phyloP scores from a whole-genome alignment of 2,329 filamentous ascomycete species.

The Coniella lustricola region DNA sequence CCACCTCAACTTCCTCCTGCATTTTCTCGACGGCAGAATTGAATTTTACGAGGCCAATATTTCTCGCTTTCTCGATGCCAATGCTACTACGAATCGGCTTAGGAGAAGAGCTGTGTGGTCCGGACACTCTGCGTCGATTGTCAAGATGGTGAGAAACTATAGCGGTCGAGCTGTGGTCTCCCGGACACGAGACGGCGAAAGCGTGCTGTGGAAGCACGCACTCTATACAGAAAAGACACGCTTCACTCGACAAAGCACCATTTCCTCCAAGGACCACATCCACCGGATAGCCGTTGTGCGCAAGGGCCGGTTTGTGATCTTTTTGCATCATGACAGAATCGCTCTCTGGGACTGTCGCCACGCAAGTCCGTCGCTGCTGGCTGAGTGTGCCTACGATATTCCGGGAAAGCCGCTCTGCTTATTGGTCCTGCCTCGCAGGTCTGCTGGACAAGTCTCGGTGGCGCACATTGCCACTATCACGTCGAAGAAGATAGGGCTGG shows the following conservation, averaged over 20 bases:
- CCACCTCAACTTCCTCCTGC: slow-evolving; percentile 65
- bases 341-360: slow-evolving; percentile 73
- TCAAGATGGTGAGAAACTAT: slow-evolving; percentile 81
- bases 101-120: slow-evolving; percentile 65
- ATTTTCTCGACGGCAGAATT: slow-evolving; percentile 80
- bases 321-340: slow-evolving; percentile 63
- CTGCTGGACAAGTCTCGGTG: slow-evolving; percentile 47
- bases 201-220: slow-evolving; percentile 73
- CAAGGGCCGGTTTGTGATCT: slow-evolving; percentile 73
- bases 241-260: slow-evolving; percentile 59
- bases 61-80: slow-evolving; percentile 72
- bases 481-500: slow-evolving; percentile 69
- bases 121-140: slow-evolving; percentile 72
- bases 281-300: slow-evolving; percentile 73
- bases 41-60: slow-evolving; percentile 74
- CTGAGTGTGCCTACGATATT: slow-evolving; percentile 49
- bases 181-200: slow-evolving; percentile 69
- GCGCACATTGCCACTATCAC: slow-evolving; percentile 77
- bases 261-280: slow-evolving; percentile 63
- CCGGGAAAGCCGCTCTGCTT: slow-evolving; percentile 72
- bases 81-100: slow-evolving; percentile 53
- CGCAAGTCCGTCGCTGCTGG: slow-evolving; percentile 51
- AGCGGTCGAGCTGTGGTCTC: slow-evolving; percentile 76
- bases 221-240: slow-evolving; percentile 42
- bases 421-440: slow-evolving; percentile 60